These are phyloP conservation scores for Trichoderma sp. DNA, from an alignment of 2,329 filamentous ascomycete genomes.

Conservation along the genomic window DNA sequence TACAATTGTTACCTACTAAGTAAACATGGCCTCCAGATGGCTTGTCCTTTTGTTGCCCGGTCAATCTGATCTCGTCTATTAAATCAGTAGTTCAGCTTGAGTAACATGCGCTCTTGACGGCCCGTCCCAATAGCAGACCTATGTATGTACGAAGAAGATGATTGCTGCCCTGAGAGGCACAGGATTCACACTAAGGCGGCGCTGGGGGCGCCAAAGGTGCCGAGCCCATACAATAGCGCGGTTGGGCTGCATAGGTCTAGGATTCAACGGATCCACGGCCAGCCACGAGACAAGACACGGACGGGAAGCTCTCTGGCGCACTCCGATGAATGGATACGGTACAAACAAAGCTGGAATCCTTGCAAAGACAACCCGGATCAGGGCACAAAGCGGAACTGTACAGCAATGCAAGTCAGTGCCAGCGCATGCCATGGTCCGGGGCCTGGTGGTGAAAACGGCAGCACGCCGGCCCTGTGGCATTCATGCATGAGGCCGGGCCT, in stretches of 20 bases:
- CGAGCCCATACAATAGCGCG: neutral
- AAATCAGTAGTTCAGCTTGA: neutral
- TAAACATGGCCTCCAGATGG: too few relatives aligned
- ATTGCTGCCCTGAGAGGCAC: neutral
- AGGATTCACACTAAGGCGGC: neutral
- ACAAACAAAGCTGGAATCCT: neutral
- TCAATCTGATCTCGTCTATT: neutral
- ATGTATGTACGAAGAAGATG: too few relatives aligned
- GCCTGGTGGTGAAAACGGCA: slow-evolving; percentile 7
- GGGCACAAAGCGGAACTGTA: slow-evolving; percentile 4
- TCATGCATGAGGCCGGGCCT: slow-evolving; percentile 16
- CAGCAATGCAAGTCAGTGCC: slow-evolving; percentile 13
- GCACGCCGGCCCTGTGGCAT: slow-evolving; percentile 12
- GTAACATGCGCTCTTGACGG: neutral
- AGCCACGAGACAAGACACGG: slow-evolving; percentile 11
- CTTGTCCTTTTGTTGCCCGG: neutral
- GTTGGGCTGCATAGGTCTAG: slow-evolving; percentile 11
- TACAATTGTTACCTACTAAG: too few relatives aligned
- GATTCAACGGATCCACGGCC: neutral
- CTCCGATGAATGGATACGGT: neutral
- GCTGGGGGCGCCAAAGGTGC: neutral
- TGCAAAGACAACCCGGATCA: neutral
- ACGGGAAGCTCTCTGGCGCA: neutral
- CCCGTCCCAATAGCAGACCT: neutral
- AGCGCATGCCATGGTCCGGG: too few relatives aligned